Conservation (phyloP, 164 flowering plant genomes). For the Magnolia officinalis region DNA sequence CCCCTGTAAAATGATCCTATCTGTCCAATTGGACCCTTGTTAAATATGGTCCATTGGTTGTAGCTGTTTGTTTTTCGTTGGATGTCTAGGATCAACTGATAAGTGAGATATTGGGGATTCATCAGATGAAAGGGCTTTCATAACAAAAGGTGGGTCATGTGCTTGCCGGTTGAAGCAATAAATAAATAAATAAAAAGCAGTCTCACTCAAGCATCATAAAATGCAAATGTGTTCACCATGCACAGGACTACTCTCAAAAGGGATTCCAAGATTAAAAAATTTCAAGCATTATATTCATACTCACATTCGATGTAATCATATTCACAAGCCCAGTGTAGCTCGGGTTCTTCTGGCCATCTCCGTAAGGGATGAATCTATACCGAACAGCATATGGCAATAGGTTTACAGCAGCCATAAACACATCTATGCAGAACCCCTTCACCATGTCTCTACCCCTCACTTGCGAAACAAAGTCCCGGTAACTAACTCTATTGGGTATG, state of each 20-base stretch:
- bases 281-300: conserved; percentile 20
- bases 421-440: conserved; percentile 85
- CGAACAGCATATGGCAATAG: conserved; percentile 84
- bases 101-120: not conserved
- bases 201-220: too few species aligned
- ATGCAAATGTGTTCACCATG: not conserved
- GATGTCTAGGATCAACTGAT: not conserved
- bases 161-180: not conserved
- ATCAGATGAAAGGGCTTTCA: not conserved
- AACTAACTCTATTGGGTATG: conserved; percentile 62
- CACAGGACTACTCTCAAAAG: not conserved
- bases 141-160: not conserved
- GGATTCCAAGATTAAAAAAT: not conserved
- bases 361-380: conserved; percentile 53
- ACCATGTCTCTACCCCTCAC: conserved; percentile 42
- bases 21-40: not conserved
- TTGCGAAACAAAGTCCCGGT: conserved; percentile 48
- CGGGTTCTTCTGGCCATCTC: conserved; percentile 72
- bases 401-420: conserved; percentile 68
- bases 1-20: not conserved
- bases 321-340: conserved; percentile 62
- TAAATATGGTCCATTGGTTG: too few species aligned
- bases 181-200: too few species aligned
- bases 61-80: not conserved
- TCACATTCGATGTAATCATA: conserved; percentile 56